These are phyloP conservation scores for Sherardia arvensis DNA, from an alignment of 257 asterid species.

Conservation along the genomic window DNA sequence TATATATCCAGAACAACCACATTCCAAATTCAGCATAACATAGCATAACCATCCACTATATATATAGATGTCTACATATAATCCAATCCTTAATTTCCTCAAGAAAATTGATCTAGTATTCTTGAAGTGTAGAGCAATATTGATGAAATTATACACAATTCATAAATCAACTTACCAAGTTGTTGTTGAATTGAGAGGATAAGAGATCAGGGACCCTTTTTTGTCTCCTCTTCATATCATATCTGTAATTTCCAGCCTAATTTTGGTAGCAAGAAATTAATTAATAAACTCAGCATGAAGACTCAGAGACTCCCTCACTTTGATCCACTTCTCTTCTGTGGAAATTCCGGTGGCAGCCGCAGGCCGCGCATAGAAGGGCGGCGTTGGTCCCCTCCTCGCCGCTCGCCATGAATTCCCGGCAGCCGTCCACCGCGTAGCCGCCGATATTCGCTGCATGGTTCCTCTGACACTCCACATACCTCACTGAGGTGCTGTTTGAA, in stretches of 20 bases:
- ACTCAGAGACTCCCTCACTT: constrained; percentile 17
- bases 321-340: constrained; percentile 22
- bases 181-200: not conserved
- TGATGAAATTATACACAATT: constrained; percentile 6
- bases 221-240: too few relatives aligned
- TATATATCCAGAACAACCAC: not conserved
- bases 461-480: constrained; percentile 34
- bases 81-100: constrained; percentile 1
- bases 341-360: constrained; percentile 27
- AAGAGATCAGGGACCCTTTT: too few relatives aligned
- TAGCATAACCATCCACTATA: not conserved
- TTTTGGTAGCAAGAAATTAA: not conserved
- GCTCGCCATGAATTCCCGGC: constrained; percentile 35
- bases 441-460: constrained; percentile 34
- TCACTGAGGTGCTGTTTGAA: constrained; percentile 8
- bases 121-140: not conserved
- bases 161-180: constrained; percentile 11
- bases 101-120: not conserved
- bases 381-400: constrained; percentile 23
- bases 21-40: not conserved
- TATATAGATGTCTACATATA: not conserved
- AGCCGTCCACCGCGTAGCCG: constrained; percentile 34
- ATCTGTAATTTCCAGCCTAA: too few relatives aligned
- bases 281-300: constrained; percentile 5
- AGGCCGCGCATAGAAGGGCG: constrained; percentile 29